Base-by-base conservation (phyloP, 2,329 filamentous ascomycete species). In the Trichoderma atrobrunneum region DNA sequence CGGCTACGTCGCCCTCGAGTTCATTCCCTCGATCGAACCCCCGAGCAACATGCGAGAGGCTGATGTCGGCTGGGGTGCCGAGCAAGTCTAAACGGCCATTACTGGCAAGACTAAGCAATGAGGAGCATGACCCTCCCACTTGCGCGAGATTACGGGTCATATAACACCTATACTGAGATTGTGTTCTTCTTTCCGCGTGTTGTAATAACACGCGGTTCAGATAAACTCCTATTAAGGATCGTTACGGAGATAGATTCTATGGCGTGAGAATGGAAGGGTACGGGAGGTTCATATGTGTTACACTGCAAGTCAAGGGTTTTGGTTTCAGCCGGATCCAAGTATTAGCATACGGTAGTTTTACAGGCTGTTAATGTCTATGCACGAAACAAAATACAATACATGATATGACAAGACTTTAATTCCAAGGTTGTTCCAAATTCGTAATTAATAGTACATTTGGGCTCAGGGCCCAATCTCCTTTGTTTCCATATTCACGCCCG, bases 11-110 rank as follows among this genome's bases (percentile, higher is more conserved):
- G 90, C 84, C 62, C 87, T 94, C 79, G 92, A 94, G 82, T 94
- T 92, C 81, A 85, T 93, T 75, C 92, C 92, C 34, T 92, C 91
- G 74, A 93, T 94, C 79, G 92, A 94, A 83, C 91, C 92, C 63
- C 92, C 92, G 11, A 88, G 90, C 80, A 94, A 93, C 85, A 94
- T 94, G 92, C 90, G 92, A 80, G 92, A 93, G 81, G 89, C 89
- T 74, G 91, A 93, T 78, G 87, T 88, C 76, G 90, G 91, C 78
- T 94, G 92, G 91, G 92, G 91, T 71, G 91, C 91, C 74, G 92
- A 93, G 85, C 90, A 93, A 84, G 91, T 93, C 76, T 93, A 90
- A 80, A 72, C 30, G 57, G 28, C 5, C 32, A 24, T 16, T 54
- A 16, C 39, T 39, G 8, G 28, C 57, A 21, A 14, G 12, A 7